phyloP scores from a whole-genome alignment of 2,329 filamentous ascomycete species.

The Cordyceps fumosorosea region DNA sequence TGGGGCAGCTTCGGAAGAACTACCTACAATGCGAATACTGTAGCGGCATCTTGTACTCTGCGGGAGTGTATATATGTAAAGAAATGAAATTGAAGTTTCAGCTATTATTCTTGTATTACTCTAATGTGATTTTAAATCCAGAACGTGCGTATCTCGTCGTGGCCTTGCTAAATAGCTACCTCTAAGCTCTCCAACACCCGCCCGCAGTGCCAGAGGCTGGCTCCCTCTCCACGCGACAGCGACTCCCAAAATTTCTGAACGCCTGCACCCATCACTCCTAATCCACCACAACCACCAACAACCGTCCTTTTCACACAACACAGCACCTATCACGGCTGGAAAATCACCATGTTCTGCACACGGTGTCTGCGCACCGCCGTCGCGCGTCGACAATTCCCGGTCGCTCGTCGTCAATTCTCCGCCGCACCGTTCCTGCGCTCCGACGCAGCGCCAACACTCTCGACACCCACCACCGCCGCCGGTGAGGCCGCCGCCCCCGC shows the following conservation, averaged over 20 bases:
- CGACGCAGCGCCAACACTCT: constrained; percentile 31
- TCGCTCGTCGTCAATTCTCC: constrained; percentile 36
- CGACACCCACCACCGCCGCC: constrained; percentile 26
- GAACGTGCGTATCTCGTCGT: neutral
- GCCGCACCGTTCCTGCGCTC: constrained; percentile 30
- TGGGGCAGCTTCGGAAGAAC: neutral
- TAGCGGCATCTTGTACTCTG: constrained; percentile 21
- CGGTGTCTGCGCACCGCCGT: constrained; percentile 43
- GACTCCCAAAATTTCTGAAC: constrained; percentile 17
- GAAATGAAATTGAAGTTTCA: constrained; percentile 20
- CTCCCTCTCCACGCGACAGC: constrained; percentile 21
- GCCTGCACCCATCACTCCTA: neutral
- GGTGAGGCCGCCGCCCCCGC: constrained; percentile 23
- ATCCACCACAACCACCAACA: constrained; percentile 15
- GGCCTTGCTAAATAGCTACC: neutral
- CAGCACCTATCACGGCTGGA: neutral
- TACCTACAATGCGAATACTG: constrained; percentile 6
- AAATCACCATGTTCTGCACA: constrained; percentile 32
- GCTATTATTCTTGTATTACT: neutral
- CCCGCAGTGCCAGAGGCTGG: neutral
- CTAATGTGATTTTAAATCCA: neutral
- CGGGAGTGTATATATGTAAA: constrained; percentile 29
- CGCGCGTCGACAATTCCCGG: constrained; percentile 24
- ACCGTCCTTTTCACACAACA: constrained; percentile 18
- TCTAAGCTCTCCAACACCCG: neutral